These are phyloP conservation scores for Pinguiococcus pyrenoidosus DNA, from an alignment of 108 stramenopile species.

Conservation along the genomic window DNA sequence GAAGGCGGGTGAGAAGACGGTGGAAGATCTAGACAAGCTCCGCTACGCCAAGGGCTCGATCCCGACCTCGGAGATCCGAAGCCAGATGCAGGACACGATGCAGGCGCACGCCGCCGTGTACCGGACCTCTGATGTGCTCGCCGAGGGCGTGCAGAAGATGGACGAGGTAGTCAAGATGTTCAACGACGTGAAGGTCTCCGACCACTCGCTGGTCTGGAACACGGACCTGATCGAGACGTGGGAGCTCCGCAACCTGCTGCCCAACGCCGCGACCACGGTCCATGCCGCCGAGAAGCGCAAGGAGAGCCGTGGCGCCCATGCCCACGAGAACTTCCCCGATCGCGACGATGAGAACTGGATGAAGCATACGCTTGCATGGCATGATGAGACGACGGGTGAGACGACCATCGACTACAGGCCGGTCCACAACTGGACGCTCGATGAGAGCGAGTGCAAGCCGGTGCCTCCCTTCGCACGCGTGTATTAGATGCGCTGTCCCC, in stretches of 20 bases:
- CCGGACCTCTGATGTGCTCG: conserved; percentile 67
- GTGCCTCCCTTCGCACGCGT: conserved; percentile 92
- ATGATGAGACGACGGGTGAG: conserved; percentile 69
- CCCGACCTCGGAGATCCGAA: conserved; percentile 70
- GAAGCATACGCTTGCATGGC: conserved; percentile 90
- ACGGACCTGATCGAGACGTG: conserved; percentile 94
- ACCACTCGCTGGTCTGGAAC: conserved; percentile 95
- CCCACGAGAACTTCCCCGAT: conserved; percentile 86
- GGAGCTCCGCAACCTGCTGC: conserved; percentile 74
- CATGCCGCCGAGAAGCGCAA: conserved; percentile 87
- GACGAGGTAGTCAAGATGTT: conserved; percentile 73
- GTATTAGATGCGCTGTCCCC: too few species aligned
- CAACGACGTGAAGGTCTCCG: conserved; percentile 62
- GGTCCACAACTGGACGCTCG: conserved; percentile 82
- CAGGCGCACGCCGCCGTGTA: conserved; percentile 98
- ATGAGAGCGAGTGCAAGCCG: conserved; percentile 73
- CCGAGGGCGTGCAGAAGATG: conserved; percentile 64
- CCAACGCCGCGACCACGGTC: conserved; percentile 91
- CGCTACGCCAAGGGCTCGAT: conserved; percentile 63
- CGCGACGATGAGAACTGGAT: conserved; percentile 94
- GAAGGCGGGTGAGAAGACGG: conserved; percentile 68
- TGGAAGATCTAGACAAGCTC: conserved; percentile 69
- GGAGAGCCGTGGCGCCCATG: conserved; percentile 95
- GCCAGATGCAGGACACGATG: conserved; percentile 85
- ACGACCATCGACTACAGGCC: conserved; percentile 80